These are phyloP conservation scores for Roridomyces roridus DNA, from an alignment of 768 basidiomycete species.

Conservation along the genomic window DNA sequence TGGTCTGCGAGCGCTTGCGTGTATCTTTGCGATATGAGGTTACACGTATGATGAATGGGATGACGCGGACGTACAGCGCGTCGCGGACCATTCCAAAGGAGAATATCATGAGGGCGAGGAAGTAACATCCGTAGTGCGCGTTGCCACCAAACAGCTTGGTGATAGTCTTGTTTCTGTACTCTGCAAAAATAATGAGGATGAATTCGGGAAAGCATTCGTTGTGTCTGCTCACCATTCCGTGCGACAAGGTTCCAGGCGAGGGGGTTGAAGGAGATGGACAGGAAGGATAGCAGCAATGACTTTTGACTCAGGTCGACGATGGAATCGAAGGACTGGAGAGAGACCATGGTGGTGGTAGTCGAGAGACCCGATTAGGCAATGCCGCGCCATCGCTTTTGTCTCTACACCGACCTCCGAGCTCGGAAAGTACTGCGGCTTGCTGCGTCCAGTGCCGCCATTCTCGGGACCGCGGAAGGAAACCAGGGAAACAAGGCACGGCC, in stretches of 20 bases:
- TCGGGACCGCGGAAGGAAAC: no score
- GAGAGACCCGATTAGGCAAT: no score
- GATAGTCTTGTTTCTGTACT: constrained; percentile 85
- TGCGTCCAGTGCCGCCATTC: no score
- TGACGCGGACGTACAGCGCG: constrained; percentile 63
- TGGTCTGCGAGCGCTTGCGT: constrained; percentile 77
- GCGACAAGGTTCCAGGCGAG: constrained; percentile 96
- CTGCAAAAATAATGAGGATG: constrained; percentile 30
- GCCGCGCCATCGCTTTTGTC: no score
- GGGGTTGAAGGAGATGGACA: constrained; percentile 87
- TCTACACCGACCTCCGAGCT: no score
- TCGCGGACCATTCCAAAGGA: constrained; percentile 86
- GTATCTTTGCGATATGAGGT: constrained; percentile 59
- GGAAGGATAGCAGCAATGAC: constrained; percentile 70
- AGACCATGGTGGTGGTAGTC: constrained; percentile 5
- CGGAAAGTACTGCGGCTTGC: no score
- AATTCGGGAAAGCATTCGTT: neutral
- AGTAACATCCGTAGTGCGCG: constrained; percentile 80
- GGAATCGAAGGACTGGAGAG: constrained; percentile 5
- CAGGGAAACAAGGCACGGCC: no score
- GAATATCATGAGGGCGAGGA: constrained; percentile 86
- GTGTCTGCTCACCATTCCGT: constrained; percentile 75
- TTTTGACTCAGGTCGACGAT: constrained; percentile 66
- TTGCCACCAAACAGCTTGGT: constrained; percentile 84
- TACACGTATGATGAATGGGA: neutral